Base-by-base conservation (phyloP, 106 monocot genomes). In the Acorus calamus region DNA sequence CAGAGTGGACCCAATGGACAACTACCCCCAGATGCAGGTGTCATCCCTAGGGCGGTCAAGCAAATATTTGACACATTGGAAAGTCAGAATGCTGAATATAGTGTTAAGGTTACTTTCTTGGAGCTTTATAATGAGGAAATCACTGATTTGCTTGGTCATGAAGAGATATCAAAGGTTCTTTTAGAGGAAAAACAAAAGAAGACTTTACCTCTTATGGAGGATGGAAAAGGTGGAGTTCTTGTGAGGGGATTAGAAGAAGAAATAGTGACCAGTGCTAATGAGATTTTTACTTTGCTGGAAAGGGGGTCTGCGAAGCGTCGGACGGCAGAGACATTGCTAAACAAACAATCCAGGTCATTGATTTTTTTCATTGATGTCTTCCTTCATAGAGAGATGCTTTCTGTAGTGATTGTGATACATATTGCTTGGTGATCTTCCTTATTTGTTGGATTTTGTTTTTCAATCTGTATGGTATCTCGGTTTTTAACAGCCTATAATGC, bases 71-170 rank as follows among this genome's bases (percentile, higher is more conserved):
- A 99, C 56, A 92, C 92, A 45, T 66, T 99, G 70, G 98, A 99
- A 76, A 64, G 85, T 56, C 98, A 99, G 56, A 87, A 92, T 70
- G 83, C 98, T 49, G 98, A 99, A 42, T 99, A 99, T 75, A 99
- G 98, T 73, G 92, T 99, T 3, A 99, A 99, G 65, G 88, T 99
- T 74, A 99, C 92, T 7, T 99, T 92, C 64, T 48, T 99, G 5
- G 98, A 99, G 83, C 57, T 99, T 66, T 99, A 99, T 74, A 99
- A 99, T 73, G 98, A 99, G 53, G 98, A 99, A 76, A 99, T 99
- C 11, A 99, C 98, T 46, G 98, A 99, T 75, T 73, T 99, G 57
- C 71, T 99, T 45, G 98, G 88, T 44, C 98, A 91, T 4, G 98
- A 92, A 66, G 98, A 99, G 61, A 47, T 99, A 61, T 77, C 98